These are phyloP conservation scores for Hura crepitans DNA, from an alignment of 441 rosid species.

Conservation along the genomic window DNA sequence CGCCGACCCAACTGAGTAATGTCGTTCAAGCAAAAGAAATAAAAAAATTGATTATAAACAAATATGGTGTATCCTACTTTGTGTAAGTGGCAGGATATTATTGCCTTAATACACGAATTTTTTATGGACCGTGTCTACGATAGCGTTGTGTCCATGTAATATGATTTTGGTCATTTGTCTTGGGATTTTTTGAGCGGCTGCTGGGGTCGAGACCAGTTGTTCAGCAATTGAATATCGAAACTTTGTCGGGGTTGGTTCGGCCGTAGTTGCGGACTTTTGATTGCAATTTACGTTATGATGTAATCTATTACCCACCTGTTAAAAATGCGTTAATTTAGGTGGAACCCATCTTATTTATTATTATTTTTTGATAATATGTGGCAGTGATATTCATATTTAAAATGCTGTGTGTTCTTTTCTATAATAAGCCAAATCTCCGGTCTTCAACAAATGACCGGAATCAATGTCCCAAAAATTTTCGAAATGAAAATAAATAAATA, in stretches of 20 bases:
- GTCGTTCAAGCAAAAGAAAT: too few species aligned
- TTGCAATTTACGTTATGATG: not conserved
- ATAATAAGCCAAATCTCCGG: not conserved
- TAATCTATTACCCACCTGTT: constrained; percentile 10
- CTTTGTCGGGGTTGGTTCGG: constrained; percentile 6
- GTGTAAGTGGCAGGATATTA: too few species aligned
- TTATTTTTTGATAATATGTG: not conserved
- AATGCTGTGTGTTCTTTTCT: not conserved
- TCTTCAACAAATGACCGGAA: too few species aligned
- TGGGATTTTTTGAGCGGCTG: not conserved
- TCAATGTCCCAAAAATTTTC: too few species aligned
- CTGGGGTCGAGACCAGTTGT: constrained; percentile 16
- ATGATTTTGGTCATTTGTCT: constrained; percentile 5
- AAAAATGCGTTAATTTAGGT: not conserved
- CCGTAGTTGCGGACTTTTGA: not conserved
- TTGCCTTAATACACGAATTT: too few species aligned
- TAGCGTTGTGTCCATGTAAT: not conserved
- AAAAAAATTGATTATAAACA: too few species aligned
- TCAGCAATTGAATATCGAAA: not conserved
- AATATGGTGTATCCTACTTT: too few species aligned
- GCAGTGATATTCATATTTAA: not conserved
- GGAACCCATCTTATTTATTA: too few species aligned
- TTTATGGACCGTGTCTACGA: too few species aligned
- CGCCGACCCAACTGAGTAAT: too few species aligned
- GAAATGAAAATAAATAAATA: too few species aligned